These are phyloP conservation scores for Durio zibethinus DNA, from an alignment of 345 rosid species.

Conservation along the genomic window DNA sequence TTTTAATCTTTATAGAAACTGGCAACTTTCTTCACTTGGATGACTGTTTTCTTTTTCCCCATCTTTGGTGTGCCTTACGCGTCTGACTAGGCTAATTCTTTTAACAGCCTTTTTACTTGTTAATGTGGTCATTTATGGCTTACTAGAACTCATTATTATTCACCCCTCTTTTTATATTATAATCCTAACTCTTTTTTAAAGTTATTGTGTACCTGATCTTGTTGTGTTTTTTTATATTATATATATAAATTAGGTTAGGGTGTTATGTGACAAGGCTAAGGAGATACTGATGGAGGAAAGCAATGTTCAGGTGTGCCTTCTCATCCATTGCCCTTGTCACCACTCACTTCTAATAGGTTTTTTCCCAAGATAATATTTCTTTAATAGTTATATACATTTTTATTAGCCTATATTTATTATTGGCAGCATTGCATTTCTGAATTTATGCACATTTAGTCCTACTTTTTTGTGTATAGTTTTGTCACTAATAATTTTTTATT, in stretches of 20 bases:
- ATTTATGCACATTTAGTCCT: not conserved
- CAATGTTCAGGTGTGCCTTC: slow-evolving; percentile 59
- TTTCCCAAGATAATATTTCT: not conserved
- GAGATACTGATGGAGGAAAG: slow-evolving; percentile 75
- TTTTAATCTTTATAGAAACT: not conserved
- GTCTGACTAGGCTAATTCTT: not conserved
- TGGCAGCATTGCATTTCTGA: not conserved
- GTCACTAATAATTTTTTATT: not conserved
- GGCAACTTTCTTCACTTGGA: not conserved
- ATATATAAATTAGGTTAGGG: slow-evolving; percentile 48
- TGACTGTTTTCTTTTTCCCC: not conserved
- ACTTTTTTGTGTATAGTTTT: not conserved
- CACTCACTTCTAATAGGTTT: not conserved
- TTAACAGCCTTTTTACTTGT: not conserved
- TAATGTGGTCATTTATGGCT: not conserved
- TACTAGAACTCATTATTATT: not conserved
- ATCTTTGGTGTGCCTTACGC: not conserved
- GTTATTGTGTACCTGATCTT: not conserved
- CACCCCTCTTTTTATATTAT: not conserved
- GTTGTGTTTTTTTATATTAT: not conserved
- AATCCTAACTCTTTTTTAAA: not conserved
- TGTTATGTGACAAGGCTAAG: slow-evolving; percentile 68
- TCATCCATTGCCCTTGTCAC: not conserved
- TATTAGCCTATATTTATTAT: not conserved
- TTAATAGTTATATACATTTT: not conserved